Base-by-base conservation (phyloP, 225 moss, liverwort and hornwort genomes). In the Bryum argenteum region DNA sequence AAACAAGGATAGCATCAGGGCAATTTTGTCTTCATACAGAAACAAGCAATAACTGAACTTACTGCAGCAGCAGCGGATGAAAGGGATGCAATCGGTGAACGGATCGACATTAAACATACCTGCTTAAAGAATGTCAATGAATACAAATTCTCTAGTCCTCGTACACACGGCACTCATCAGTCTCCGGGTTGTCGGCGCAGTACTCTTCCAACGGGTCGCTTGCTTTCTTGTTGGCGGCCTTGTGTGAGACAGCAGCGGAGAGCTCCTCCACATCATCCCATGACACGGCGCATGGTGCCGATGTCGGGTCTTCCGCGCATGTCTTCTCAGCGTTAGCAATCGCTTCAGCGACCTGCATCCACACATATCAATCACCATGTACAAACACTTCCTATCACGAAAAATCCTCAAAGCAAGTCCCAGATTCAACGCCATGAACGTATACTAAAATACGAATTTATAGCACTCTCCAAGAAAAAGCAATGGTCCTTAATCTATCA, bases 191-290 rank as follows among this genome's bases (percentile, higher is more conserved):
- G 3, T 87, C 86, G 2, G 63, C 78, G 28, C 86, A 87, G 50
- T 78, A 87, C 0, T 26, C 43, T 63, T 87, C 86, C 75, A 87
- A 67, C 2, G 86, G 86, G 55, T 87, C 86, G 9, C 72, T 73
- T 16, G 12, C 13, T 54, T 55, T 61, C 70, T 76, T 70, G 40
- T 22, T 55, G 54, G 18, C 76, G 58, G 52, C 60, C 78, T 76
- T 75, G 55, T 87, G 76, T 1, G 80, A 45, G 6, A 61, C 78
- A 20, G 73, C 86, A 1, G 86, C 86, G 6, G 72, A 45, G 0
- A 72, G 73, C 80, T 87, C 86, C 55, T 87, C 86, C 7, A 87
- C 86, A 66, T 87, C 86, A 59, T 87, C 86, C 86, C 86, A 87
- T 48, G 86, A 80, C 10, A 78, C 86, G 28, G 86, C 86, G 54